Conservation (phyloP, 2,329 filamentous ascomycete genomes). For the Leptographium procerum region DNA sequence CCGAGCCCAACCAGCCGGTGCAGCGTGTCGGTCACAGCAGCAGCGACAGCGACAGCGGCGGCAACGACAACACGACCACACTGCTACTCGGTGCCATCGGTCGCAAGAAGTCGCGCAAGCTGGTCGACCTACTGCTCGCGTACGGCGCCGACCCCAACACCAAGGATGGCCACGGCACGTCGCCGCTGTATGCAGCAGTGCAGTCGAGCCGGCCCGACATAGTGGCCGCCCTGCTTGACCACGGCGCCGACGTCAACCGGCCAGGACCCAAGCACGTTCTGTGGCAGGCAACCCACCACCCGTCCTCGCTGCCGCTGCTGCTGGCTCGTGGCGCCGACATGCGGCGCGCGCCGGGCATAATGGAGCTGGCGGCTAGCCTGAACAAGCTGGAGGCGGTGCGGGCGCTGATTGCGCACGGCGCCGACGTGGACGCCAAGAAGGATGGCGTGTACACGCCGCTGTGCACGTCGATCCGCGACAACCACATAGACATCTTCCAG, state of each 20-base stretch:
- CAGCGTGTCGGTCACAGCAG: slow-evolving; percentile 13
- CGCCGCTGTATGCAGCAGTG: slow-evolving; percentile 52
- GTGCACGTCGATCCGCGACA: slow-evolving; percentile 16
- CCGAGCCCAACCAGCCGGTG: slow-evolving; percentile 41
- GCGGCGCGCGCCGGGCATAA: slow-evolving; percentile 49
- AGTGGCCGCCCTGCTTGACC: slow-evolving; percentile 36
- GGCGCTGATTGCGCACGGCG: slow-evolving; percentile 21
- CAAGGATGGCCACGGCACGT: slow-evolving; percentile 51
- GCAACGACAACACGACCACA: slow-evolving; percentile 39
- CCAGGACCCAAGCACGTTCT: slow-evolving; percentile 59
- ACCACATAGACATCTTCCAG: slow-evolving; percentile 17
- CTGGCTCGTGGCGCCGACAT: slow-evolving; percentile 47
- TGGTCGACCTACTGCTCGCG: slow-evolving; percentile 48
- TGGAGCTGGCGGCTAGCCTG: slow-evolving; percentile 51
- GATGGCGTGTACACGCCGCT: slow-evolving; percentile 18
- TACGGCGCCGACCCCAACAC: slow-evolving; percentile 47
- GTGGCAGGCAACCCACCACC: slow-evolving; percentile 51
- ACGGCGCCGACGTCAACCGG: slow-evolving; percentile 55
- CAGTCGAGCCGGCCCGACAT: slow-evolving; percentile 43
- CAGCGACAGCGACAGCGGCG: slow-evolving; percentile 15
- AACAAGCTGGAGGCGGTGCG: slow-evolving; percentile 53
- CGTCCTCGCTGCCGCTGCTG: slow-evolving; percentile 45
- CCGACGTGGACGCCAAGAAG: slow-evolving; percentile 17
- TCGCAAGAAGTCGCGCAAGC: slow-evolving; percentile 40
- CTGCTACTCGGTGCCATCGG: slow-evolving; percentile 49